Evolutionary conservation across 2,329 filamentous ascomycete genomes (phyloP), one percentile per base, ranked within the genome.

Genomic region (Hypomyces rosellus): DNA sequence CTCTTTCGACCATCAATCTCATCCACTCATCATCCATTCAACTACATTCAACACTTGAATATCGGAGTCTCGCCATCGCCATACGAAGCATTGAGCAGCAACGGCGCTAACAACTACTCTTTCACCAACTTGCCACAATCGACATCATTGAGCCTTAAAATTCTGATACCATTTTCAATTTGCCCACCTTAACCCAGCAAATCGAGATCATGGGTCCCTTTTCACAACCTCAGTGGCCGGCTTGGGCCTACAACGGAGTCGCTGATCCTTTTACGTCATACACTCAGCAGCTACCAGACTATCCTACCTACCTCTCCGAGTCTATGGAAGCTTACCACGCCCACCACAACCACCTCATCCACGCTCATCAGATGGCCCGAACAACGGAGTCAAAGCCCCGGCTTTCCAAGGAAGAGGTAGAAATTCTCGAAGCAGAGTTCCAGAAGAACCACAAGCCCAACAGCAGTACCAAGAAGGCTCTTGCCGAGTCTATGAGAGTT

Each of bases 361-460:
- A 68, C 51, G 65, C 66, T 46, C 66, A 70, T 16, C 65, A 69
- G 41, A 65, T 70, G 61, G 65, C 67, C 46, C 65, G 70, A 57
- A 66, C 67, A 18, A 71, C 69, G 15, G 71, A 77, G 55, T 72
- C 76, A 12, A 79, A 78, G 59, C 74, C 76, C 18, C 69, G 76
- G 33, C 67, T 82, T 30, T 77, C 77, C 49, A 81, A 81, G 61
- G 77, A 80, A 46, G 78, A 81, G 61, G 78, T 81, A 8, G 77
- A 80, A 54, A 63, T 78, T 44, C 68, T 84, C 30, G 81, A 85
- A 59, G 71, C 73, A 34, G 79, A 83, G 61, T 85, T 84, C 57
- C 73, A 77, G 54, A 80, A 80, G 63, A 84, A 84, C 62, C 77
- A 78, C 55, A 85, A 85, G 65, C 81, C 81, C 9, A 81, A 77